A percentile compares a stretch with the other conserved stretches of the same genome.
Evolutionary conservation across 352 stramenopile species (phyloP).

Genomic region (Phytophthora palmivora): DNA sequence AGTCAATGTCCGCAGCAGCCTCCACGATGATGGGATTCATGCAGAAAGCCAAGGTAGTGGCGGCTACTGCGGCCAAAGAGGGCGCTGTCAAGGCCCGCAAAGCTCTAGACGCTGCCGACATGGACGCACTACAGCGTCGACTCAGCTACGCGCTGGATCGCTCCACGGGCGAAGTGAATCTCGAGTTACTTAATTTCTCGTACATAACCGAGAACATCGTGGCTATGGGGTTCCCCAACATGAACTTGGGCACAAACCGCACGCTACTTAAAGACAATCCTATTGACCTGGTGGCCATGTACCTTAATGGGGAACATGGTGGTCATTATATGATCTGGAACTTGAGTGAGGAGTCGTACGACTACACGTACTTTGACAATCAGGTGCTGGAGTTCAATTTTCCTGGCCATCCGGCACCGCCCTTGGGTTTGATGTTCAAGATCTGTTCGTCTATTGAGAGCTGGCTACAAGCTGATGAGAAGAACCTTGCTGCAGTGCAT

Average conservation of each 20-base stretch:
- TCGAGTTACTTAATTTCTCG: conserved; percentile 91
- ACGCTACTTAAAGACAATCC: conserved; percentile 87
- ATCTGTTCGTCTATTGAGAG: conserved; percentile 97
- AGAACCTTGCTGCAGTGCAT: conserved; percentile 97
- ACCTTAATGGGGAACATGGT: conserved; percentile 94
- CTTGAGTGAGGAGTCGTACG: conserved; percentile 97
- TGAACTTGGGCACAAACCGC: conserved; percentile 80
- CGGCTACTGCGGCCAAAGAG: conserved; percentile 73
- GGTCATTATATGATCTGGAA: conserved; percentile 99
- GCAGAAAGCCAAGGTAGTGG: conserved; percentile 84
- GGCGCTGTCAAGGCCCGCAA: conserved; percentile 84
- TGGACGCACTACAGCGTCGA: conserved; percentile 84
- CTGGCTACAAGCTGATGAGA: conserved; percentile 95
- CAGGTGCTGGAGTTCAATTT: conserved; percentile 98
- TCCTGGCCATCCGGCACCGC: conserved; percentile 95
- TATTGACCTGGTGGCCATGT: conserved; percentile 92
- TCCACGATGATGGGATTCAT: conserved; percentile 86
- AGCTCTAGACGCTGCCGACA: conserved; percentile 83
- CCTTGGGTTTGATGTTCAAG: conserved; percentile 97
- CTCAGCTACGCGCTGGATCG: conserved; percentile 85
- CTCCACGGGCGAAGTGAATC: conserved; percentile 79
- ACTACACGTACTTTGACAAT: conserved; percentile 95
- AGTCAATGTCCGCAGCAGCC: conserved; percentile 69
- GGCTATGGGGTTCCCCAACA: conserved; percentile 92
- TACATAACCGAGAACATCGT: conserved; percentile 91